Percentiles rank a stretch among this genome's conserved stretches.
These are phyloP conservation scores for Furcasterigmium furcatum DNA, from an alignment of 2,329 filamentous ascomycete genomes.

Conservation along the genomic window DNA sequence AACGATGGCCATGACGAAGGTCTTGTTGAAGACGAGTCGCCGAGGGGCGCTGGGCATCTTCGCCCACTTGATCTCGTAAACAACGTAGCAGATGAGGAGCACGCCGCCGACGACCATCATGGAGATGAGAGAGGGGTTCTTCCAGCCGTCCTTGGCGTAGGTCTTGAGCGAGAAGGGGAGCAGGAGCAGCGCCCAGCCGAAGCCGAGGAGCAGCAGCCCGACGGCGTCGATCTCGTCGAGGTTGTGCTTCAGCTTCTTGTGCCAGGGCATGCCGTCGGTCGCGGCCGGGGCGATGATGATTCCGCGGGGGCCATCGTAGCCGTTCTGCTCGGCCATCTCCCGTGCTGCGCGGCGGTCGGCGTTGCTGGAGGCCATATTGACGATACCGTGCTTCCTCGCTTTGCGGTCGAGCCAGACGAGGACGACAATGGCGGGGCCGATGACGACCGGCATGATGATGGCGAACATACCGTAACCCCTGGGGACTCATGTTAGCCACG, in stretches of 20 bases:
- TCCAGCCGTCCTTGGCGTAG: constrained; percentile 32
- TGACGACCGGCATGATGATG: constrained; percentile 49
- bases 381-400: constrained; percentile 39
- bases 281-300: constrained; percentile 10
- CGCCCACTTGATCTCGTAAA: constrained; percentile 39
- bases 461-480: constrained; percentile 58
- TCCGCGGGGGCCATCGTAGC: constrained; percentile 12
- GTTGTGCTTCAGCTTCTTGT: constrained; percentile 15
- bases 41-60: constrained; percentile 10
- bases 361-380: constrained; percentile 7
- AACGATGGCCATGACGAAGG: constrained; percentile 9
- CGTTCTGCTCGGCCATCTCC: constrained; percentile 11
- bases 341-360: constrained; percentile 20
- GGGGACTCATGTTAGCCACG: constrained; percentile 40
- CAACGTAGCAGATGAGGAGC: constrained; percentile 39
- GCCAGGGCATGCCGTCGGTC: not conserved
- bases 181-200: constrained; percentile 47
- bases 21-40: constrained; percentile 10
- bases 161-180: constrained; percentile 43
- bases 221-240: constrained; percentile 26
- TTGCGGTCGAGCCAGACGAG: constrained; percentile 46
- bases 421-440: constrained; percentile 44
- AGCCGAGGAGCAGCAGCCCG: constrained; percentile 42
- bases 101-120: constrained; percentile 38
- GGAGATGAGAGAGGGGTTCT: constrained; percentile 38